Evolutionary conservation across 441 rosid genomes (phyloP), one percentile per base, ranked within the genome.

Genomic region (Populus hybrid): DNA sequence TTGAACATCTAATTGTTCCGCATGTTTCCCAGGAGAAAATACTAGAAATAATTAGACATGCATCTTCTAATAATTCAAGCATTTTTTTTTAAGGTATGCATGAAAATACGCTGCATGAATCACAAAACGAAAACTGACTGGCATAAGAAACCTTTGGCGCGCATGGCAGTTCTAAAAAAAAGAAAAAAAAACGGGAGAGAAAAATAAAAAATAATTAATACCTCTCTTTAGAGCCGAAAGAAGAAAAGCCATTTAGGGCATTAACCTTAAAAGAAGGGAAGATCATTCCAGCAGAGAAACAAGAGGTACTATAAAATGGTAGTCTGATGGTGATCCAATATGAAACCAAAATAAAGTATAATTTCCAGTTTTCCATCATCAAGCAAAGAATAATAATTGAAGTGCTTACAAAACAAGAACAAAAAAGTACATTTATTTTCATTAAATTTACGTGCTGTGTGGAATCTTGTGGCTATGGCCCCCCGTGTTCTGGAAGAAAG

Each of bases 181-280:
- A 10, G 1, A 12, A 5, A 5, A 4, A 29, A 31, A 23, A 23
- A 23, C 23, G 23, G 23, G 23, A 23, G 23, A 23, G 23, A 23
- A 23, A 23, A 23, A 23, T 23, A 23, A n/a, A 63, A n/a, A 63
- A 63, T 23, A 14, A 12, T 12, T 26, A 31, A 21, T 42, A 0
- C 11, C 2, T 16, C 4, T 75, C 75, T 84, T 81, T 78, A 67
- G 77, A 61, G 90, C 85, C 87, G 87, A 86, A 86, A 85, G 90
- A 74, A 56, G 79, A 78, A 82, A 85, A 78, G 83, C 78, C 7
- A 76, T 38, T 33, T 16, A 65, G 75, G 71, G 73, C 85, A 84
- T 78, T 82, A 76, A 42, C 83, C 86, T 87, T 71, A 74, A 86
- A 86, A 83, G 83, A 73, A 35, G 86, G 64, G 80, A 79, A 85